Base-by-base conservation (phyloP, 2,329 filamentous ascomycete species). In the Curvularia spicifera region DNA sequence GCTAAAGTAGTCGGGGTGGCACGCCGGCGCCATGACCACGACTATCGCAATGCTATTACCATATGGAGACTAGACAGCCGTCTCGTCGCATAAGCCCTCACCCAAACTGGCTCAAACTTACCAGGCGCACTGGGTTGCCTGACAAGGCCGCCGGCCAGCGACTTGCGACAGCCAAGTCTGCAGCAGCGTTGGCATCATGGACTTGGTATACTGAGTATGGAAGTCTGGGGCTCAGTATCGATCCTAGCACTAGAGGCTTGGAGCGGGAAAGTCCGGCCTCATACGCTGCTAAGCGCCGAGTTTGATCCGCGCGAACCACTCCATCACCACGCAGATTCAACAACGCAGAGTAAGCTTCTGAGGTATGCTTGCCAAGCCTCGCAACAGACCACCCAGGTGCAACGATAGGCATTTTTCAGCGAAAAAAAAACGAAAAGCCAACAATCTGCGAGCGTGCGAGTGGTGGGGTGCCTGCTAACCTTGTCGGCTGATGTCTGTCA, bases 161-260 rank as follows among this genome's bases (percentile, higher is more conserved):
- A 50, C 46, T n/a, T 50, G 35, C 12, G 22, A 29, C 42, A 45
- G 50, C 50, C 20, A 37, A 45, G 37, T 31, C 35, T 24, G 39
- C 24, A 42, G 37, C 31, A 26, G 31, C 43, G 43, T 29, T 37
- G 35, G 35, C 28, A 28, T 29, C 29, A 42, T 39, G 35, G 43
- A 45, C 57, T 63, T 65, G 46, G 59, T 61, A 63, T 68, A 60
- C 68, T 68, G 40, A 42, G 63, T 64, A 24, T 48, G 62, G 68
- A 51, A 68, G 47, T 40, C 50, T 56, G 26, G 20, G 7, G 15
- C 10, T 26, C 31, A 61, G 42, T 50, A 62, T 72, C 47, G 66
- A 71, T 67, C 39, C 33, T 59, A 56, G 69, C 68, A 65, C 69
- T 72, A 70, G 55, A 61, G 66, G 67, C 67, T 71, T 72, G 67